These are phyloP conservation scores for Taphrina sp. DNA, from an alignment of 1,139 yeast species.

Conservation along the genomic window DNA sequence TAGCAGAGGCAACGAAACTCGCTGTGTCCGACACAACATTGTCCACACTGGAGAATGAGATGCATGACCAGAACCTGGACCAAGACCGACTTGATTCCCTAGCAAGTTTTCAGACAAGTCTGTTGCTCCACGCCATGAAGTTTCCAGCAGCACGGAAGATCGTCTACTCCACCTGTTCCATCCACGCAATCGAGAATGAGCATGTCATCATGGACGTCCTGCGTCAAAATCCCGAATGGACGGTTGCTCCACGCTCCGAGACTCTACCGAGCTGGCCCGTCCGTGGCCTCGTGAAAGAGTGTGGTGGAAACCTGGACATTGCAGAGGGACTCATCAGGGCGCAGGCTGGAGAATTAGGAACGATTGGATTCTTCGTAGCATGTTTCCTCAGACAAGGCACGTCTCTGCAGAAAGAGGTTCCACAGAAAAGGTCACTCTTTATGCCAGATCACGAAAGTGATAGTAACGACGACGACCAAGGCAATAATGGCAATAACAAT, in stretches of 20 bases:
- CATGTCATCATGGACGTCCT: conserved; percentile 77
- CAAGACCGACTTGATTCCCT: conserved; percentile 63
- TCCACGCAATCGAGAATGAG: conserved; percentile 91
- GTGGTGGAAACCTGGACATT: conserved; percentile 43
- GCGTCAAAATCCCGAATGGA: conserved; percentile 70
- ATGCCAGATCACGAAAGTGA: background rate
- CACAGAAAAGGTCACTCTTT: background rate
- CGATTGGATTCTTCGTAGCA: conserved; percentile 95
- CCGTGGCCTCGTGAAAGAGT: conserved; percentile 63
- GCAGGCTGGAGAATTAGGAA: conserved; percentile 84
- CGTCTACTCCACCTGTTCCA: conserved; percentile 94
- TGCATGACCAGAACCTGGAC: conserved; percentile 40
- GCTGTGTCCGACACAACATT: background rate
- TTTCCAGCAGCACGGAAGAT: conserved; percentile 74
- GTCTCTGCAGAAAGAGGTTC: background rate
- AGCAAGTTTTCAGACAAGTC: conserved; percentile 79
- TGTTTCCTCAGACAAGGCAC: conserved; percentile 53
- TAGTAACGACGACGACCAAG: background rate
- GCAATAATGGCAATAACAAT: background rate
- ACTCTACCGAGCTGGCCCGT: conserved; percentile 83
- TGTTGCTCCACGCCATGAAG: conserved; percentile 80
- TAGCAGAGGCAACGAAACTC: no score
- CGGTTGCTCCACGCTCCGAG: conserved; percentile 57
- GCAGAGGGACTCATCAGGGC: conserved; percentile 89
- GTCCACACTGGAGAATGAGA: conserved; percentile 37